These are phyloP conservation scores for Hansenula anomala DNA, from an alignment of 1,139 yeast genomes.

Conservation along the genomic window DNA sequence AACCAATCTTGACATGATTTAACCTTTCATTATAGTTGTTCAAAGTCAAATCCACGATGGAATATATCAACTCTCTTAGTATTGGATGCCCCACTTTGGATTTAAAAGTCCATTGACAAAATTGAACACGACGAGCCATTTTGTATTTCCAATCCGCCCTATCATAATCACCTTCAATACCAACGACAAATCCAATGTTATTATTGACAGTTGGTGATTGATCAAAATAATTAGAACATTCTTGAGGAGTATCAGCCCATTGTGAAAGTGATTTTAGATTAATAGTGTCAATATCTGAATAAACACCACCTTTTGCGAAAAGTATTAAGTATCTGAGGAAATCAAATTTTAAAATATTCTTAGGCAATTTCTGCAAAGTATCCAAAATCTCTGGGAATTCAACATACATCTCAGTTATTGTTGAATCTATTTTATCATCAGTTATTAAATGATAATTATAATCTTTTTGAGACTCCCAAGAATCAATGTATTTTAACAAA, in stretches of 20 bases:
- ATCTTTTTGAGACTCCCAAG: slow-evolving; percentile 24
- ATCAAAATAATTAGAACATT: neutral
- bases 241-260: slow-evolving; percentile 47
- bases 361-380: slow-evolving; percentile 75
- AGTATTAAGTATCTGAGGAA: slow-evolving; percentile 80
- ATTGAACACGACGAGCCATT: slow-evolving; percentile 69
- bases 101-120: slow-evolving; percentile 79
- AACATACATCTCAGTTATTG: slow-evolving; percentile 56
- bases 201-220: slow-evolving; percentile 12
- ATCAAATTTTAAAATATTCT: slow-evolving; percentile 75
- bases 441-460: slow-evolving; percentile 68
- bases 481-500: slow-evolving; percentile 7
- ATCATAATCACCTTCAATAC: slow-evolving; percentile 91
- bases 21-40: slow-evolving; percentile 27
- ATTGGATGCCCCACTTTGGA: slow-evolving; percentile 89
- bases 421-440: slow-evolving; percentile 61
- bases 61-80: slow-evolving; percentile 70
- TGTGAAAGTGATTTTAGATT: slow-evolving; percentile 47
- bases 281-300: slow-evolving; percentile 81
- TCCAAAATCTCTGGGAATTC: slow-evolving; percentile 71
- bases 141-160: slow-evolving; percentile 65
- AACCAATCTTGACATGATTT: slow-evolving; percentile 46
- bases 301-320: slow-evolving; percentile 86
- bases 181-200: slow-evolving; percentile 65
- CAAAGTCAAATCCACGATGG: slow-evolving; percentile 72